Conservation (phyloP, 805 yeast genomes). For the Candida caryicola region DNA sequence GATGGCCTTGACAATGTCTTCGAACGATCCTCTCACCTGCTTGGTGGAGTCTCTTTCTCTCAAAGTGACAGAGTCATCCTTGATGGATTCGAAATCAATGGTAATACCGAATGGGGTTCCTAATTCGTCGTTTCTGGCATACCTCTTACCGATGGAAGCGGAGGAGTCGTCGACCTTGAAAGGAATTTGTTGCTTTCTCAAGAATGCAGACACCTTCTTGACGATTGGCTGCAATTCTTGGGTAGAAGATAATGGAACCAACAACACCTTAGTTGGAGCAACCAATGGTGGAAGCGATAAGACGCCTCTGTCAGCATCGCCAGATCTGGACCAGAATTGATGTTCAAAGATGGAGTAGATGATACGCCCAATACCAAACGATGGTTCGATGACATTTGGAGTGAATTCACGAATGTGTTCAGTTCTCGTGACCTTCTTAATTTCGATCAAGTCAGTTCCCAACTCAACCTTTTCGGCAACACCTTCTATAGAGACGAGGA, state of each 20-base stretch:
- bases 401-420: constrained; percentile 93
- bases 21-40: constrained; percentile 90
- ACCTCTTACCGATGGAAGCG: constrained; percentile 96
- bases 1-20: constrained; percentile 68
- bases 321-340: constrained; percentile 91
- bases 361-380: constrained; percentile 98
- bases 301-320: constrained; percentile 77
- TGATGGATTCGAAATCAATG: constrained; percentile 88
- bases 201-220: constrained; percentile 60
- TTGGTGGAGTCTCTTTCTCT: constrained; percentile 97
- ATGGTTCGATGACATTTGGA: constrained; percentile 98
- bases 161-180: constrained; percentile 96
- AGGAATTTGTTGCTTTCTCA: constrained; percentile 82
- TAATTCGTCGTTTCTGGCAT: constrained; percentile 96
- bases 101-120: constrained; percentile 99
- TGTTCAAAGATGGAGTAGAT: constrained; percentile 92
- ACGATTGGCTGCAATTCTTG: constrained; percentile 75
- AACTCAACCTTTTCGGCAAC: constrained; percentile 64
- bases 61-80: constrained; percentile 85
- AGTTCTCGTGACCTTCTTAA: constrained; percentile 73
- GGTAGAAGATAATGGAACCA: constrained; percentile 90
- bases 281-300: constrained; percentile 91
- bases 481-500: constrained; percentile 66
- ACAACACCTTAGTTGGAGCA: constrained; percentile 95
- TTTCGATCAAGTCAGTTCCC: constrained; percentile 66